Evolutionary conservation across 2,329 filamentous ascomycete species (phyloP).

Genomic region (Cercospora zeae-maydis): DNA sequence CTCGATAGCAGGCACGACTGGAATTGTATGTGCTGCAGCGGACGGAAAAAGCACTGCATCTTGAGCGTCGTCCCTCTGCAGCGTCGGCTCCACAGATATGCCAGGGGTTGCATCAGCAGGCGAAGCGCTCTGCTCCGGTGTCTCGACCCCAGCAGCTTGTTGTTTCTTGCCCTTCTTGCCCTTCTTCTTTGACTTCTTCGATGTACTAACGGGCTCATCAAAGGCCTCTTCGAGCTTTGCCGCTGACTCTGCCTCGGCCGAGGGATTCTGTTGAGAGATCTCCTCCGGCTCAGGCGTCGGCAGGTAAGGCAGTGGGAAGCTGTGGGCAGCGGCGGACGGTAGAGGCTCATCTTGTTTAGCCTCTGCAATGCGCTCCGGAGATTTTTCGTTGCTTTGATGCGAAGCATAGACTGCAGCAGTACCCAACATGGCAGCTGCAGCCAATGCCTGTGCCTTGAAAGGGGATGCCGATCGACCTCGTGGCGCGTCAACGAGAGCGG

Average conservation of each 20-base stretch:
- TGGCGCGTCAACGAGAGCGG: neutral
- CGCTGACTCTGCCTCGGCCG: neutral
- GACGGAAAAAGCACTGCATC: conserved; percentile 11
- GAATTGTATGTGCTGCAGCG: conserved; percentile 21
- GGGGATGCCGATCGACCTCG: conserved; percentile 19
- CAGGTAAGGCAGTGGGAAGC: conserved; percentile 17
- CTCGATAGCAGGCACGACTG: conserved; percentile 8
- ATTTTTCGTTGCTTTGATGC: conserved; percentile 16
- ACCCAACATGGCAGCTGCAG: conserved; percentile 31
- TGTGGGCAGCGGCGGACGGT: conserved; percentile 5
- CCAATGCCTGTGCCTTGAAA: conserved; percentile 20
- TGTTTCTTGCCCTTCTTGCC: conserved; percentile 30
- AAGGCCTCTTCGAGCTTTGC: neutral
- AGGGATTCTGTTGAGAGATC: neutral
- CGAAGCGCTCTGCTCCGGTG: neutral
- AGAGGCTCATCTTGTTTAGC: neutral
- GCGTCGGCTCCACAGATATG: neutral
- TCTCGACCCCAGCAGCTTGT: conserved; percentile 8
- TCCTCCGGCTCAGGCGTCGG: neutral
- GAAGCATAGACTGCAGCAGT: conserved; percentile 29
- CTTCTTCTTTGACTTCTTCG: conserved; percentile 28
- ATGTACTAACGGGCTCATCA: conserved; percentile 6
- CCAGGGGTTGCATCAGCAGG: neutral
- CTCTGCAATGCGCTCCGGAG: conserved; percentile 12
- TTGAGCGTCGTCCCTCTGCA: neutral